Conservation (phyloP, 768 basidiomycete genomes). For the Podaxis mareebaensis region DNA sequence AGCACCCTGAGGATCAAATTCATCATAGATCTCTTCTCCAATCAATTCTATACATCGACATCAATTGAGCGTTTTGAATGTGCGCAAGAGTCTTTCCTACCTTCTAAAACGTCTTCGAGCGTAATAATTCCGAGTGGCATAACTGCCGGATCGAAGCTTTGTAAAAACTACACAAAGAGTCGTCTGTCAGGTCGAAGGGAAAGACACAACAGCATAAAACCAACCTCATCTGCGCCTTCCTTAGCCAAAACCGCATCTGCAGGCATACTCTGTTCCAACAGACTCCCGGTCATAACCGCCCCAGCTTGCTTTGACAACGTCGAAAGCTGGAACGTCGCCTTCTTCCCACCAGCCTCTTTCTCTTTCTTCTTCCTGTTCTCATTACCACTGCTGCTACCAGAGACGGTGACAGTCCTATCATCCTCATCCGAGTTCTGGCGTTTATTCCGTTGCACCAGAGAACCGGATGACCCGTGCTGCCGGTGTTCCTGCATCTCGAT, state of each 20-base stretch:
- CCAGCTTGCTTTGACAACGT: slow-evolving; percentile 40
- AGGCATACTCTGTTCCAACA: slow-evolving; percentile 81
- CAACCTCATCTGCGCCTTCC: slow-evolving; percentile 72
- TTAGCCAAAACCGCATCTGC: slow-evolving; percentile 83
- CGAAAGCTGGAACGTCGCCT: slow-evolving; percentile 34
- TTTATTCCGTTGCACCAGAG: not conserved
- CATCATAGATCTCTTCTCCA: slow-evolving; percentile 91
- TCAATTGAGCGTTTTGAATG: not conserved
- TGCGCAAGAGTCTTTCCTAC: not conserved
- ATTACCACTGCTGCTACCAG: not conserved
- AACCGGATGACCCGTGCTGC: not conserved
- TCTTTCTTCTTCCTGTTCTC: not conserved
- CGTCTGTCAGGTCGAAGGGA: not conserved
- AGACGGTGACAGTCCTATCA: not conserved
- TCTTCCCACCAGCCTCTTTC: slow-evolving; percentile 25
- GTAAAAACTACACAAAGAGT: slow-evolving; percentile 60
- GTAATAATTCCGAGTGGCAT: slow-evolving; percentile 92
- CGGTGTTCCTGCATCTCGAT: not conserved
- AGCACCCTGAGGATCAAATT: slow-evolving; percentile 82
- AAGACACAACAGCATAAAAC: slow-evolving; percentile 18
- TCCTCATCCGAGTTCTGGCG: not conserved
- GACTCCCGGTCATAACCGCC: slow-evolving; percentile 46
- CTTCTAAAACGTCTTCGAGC: slow-evolving; percentile 70
- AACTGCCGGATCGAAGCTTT: slow-evolving; percentile 77
- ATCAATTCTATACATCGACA: slow-evolving; percentile 64